A percentile compares a stretch with the other conserved stretches of the same genome.
These are phyloP conservation scores for Trichophyton benhamiae DNA, from an alignment of 2,329 filamentous ascomycete species.

Conservation along the genomic window DNA sequence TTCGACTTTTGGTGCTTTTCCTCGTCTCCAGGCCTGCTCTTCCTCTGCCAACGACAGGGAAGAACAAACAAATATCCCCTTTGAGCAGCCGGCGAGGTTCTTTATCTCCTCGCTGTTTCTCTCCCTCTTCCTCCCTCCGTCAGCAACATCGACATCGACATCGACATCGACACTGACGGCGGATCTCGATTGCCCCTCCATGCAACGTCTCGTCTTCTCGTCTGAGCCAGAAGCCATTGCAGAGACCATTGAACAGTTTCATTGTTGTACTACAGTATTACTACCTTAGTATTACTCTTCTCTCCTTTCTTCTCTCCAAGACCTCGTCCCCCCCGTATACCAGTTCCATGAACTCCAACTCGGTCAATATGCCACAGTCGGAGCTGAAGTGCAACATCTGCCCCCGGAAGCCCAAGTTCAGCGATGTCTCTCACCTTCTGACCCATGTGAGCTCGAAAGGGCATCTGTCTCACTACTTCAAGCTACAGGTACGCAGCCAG, in stretches of 20 bases:
- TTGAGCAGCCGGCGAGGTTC: constrained; percentile 10
- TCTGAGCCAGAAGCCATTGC: constrained; percentile 14
- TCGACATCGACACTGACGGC: too few species aligned
- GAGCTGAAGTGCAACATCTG: constrained; percentile 74
- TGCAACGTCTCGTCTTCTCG: constrained; percentile 7
- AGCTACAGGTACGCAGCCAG: constrained; percentile 59
- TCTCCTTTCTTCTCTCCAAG: background rate
- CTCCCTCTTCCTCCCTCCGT: constrained; percentile 12
- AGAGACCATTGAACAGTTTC: constrained; percentile 4
- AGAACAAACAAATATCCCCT: background rate
- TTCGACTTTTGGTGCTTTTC: background rate
- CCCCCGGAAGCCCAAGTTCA: constrained; percentile 66
- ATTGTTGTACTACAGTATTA: constrained; percentile 6
- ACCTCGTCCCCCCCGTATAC: background rate
- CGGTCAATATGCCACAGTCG: constrained; percentile 30
- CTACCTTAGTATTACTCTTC: constrained; percentile 12
- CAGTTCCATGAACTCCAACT: background rate
- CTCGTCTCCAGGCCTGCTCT: background rate
- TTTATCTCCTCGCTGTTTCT: constrained; percentile 17
- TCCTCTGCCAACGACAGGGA: background rate
- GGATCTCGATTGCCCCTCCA: background rate
- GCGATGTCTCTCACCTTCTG: constrained; percentile 79
- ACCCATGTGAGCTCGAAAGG: constrained; percentile 88
- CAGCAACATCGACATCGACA: too few species aligned
- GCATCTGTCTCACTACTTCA: constrained; percentile 76